Percentiles rank a stretch among this genome's conserved stretches.
phyloP scores from a whole-genome alignment of 2,329 filamentous ascomycete species.

The Mariannaea sp. region DNA sequence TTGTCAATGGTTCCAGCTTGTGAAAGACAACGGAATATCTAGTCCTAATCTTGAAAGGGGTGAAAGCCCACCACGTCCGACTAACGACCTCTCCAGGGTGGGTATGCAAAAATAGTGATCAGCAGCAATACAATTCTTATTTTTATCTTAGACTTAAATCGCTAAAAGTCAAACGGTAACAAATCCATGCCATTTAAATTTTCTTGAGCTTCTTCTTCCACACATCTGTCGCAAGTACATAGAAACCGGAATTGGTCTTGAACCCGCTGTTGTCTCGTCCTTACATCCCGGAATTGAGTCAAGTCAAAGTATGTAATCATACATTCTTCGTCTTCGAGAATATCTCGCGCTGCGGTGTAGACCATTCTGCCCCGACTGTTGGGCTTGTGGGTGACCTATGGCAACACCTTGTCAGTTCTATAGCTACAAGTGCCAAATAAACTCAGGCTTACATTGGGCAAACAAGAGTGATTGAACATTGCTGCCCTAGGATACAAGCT shows the following conservation, averaged over 20 bases:
- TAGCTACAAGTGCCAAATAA: too few relatives aligned
- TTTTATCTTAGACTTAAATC: background rate
- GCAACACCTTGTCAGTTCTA: background rate
- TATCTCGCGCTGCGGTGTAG: slow-evolving; percentile 34
- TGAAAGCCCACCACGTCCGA: too few relatives aligned
- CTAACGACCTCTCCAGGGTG: too few relatives aligned
- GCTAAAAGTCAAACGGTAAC: slow-evolving; percentile 27
- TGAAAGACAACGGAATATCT: too few relatives aligned
- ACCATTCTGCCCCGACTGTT: slow-evolving; percentile 34
- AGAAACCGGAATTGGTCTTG: slow-evolving; percentile 34
- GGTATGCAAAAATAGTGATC: too few relatives aligned
- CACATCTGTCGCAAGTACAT: slow-evolving; percentile 35
- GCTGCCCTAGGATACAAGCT: slow-evolving; percentile 37
- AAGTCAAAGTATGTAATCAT: slow-evolving; percentile 39
- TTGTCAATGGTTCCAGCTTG: too few relatives aligned
- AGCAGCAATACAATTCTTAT: too few relatives aligned
- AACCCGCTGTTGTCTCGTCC: slow-evolving; percentile 24
- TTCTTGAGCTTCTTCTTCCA: slow-evolving; percentile 30
- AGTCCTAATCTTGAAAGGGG: too few relatives aligned
- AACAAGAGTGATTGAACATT: slow-evolving; percentile 40
- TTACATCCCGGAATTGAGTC: slow-evolving; percentile 18
- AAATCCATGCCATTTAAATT: slow-evolving; percentile 31
- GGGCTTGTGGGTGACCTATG: slow-evolving; percentile 35
- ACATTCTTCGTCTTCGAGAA: slow-evolving; percentile 33
- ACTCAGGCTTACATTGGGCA: slow-evolving; percentile 37